Evolutionary conservation across 2,329 filamentous ascomycete species (phyloP).

Genomic region (Apiospora kogelbergensis): DNA sequence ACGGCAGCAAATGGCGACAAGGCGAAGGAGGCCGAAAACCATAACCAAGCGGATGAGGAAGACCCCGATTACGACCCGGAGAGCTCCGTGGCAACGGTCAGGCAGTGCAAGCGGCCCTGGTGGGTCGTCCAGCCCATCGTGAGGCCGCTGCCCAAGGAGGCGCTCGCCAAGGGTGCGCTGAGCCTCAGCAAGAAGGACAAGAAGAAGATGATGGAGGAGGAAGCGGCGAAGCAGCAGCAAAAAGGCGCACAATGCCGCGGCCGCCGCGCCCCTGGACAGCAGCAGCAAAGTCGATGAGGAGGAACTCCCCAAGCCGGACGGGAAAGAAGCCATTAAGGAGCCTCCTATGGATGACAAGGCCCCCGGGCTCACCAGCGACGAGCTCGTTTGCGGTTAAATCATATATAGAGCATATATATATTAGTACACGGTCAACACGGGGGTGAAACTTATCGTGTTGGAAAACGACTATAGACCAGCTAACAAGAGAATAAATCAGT

Average conservation of each 20-base stretch:
- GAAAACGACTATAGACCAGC: too few species aligned
- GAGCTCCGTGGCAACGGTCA: slow-evolving; percentile 67
- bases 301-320: slow-evolving; percentile 24
- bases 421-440: too few species aligned
- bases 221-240: slow-evolving; percentile 12
- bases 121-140: slow-evolving; percentile 91
- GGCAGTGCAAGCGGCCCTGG: slow-evolving; percentile 76
- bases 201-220: slow-evolving; percentile 36
- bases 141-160: slow-evolving; percentile 83
- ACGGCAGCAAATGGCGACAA: slow-evolving; percentile 17
- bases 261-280: neutral
- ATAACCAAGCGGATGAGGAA: slow-evolving; percentile 25
- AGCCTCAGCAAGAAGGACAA: slow-evolving; percentile 70
- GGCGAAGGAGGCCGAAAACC: slow-evolving; percentile 17
- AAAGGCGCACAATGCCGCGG: slow-evolving; percentile 8
- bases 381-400: slow-evolving; percentile 28
- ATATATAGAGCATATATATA: neutral
- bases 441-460: too few species aligned
- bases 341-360: slow-evolving; percentile 22
- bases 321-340: slow-evolving; percentile 23
- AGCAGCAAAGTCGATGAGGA: slow-evolving; percentile 14
- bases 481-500: too few species aligned
- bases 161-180: slow-evolving; percentile 77
- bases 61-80: slow-evolving; percentile 42
- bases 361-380: slow-evolving; percentile 15